phyloP scores from a whole-genome alignment of 78 protist genomes.

The Cavenderia fasciculata region DNA sequence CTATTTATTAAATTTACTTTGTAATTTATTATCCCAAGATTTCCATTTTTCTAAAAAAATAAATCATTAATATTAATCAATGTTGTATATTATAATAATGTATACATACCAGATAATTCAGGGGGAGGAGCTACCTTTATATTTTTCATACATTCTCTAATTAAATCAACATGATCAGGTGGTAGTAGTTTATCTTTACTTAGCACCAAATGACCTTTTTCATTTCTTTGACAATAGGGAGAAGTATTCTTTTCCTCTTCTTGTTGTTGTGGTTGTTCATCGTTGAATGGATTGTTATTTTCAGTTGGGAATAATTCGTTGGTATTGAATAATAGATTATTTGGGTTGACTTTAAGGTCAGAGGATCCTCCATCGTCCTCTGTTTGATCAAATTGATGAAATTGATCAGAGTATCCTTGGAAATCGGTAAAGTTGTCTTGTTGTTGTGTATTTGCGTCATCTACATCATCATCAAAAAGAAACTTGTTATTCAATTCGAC shows the following conservation, averaged over 20 bases:
- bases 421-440: slow-evolving; percentile 27
- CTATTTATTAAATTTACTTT: too few relatives aligned
- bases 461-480: not conserved
- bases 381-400: slow-evolving; percentile 22
- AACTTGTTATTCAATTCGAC: slow-evolving; percentile 5
- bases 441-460: not conserved
- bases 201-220: slow-evolving; percentile 63
- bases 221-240: slow-evolving; percentile 49
- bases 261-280: not conserved
- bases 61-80: not conserved
- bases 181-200: slow-evolving; percentile 56
- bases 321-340: not conserved
- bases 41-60: slow-evolving; percentile 71
- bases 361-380: not conserved
- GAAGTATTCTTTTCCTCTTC: slow-evolving; percentile 8
- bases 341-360: not conserved
- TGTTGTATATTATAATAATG: slow-evolving; percentile 39
- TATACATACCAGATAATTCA: too few relatives aligned
- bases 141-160: slow-evolving; percentile 70
- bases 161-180: slow-evolving; percentile 44
- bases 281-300: slow-evolving; percentile 17
- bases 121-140: slow-evolving; percentile 58
- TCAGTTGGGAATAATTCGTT: slow-evolving; percentile 33
- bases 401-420: slow-evolving; percentile 14
- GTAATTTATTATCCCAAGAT: too few relatives aligned